Evolutionary conservation across 768 basidiomycete species (phyloP), one percentile per base, ranked within the genome.

Genomic region (Lentinus brumalis): DNA sequence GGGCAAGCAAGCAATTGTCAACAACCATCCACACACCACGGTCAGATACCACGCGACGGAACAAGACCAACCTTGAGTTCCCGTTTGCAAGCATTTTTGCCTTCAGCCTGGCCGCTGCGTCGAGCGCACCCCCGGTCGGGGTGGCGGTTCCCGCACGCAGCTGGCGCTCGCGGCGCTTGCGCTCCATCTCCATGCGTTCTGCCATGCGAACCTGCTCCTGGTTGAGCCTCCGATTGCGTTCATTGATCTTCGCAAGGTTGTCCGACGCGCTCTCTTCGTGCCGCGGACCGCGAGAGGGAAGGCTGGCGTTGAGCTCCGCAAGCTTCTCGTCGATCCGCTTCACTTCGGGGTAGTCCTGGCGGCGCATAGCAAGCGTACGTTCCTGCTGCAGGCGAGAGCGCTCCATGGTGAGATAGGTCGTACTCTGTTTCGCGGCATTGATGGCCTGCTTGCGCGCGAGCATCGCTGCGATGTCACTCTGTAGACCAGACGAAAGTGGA

Each of bases 381-480:
- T 84, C 84, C 59, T 92, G 86, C 18, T 77, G 80, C 0, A 96
- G 82, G 39, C 87, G 80, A 0, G 91, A 85, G 26, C 82, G 81
- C 68, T 92, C 86, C 53, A 89, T 73, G 3, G 82, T 81, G 10
- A 75, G 62, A 42, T 67, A 65, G 15, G 70, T 68, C 10, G 67
- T 69, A 55, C 68, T 76, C 60, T 64, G 78, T 49, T 72, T 76
- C 51, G 56, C 14, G 77, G 71, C 57, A 10, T 71, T 61, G 40
- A 75, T 56, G 30, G 70, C 64, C 42, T 77, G 82, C 74, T 89
- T 93, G 65, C 86, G 87, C 10, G 82, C 85, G 57, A 91, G 78
- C 83, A 89, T 92, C n/a, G 81, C 81, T n/a, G 77, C 78, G 63
- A 98, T 83, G 67, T 98, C 96, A 63, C 82, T 87, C 94, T 96